Evolutionary conservation across 495 filamentous ascomycete species (phyloP).

Genomic region (Podospora pseudopauciseta): DNA sequence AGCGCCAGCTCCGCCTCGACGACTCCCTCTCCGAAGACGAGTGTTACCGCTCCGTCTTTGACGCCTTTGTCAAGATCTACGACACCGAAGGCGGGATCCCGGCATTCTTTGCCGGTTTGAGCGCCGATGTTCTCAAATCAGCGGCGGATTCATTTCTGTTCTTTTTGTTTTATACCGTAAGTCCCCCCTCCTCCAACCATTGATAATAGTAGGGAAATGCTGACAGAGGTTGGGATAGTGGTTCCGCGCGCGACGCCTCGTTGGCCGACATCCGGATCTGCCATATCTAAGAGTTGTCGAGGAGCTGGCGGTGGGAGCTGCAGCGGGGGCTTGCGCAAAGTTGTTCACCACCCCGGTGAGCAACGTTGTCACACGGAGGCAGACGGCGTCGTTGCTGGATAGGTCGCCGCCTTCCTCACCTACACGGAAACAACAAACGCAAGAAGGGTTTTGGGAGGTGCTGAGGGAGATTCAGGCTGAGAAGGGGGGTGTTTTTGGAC

Average conservation of each 20-base stretch:
- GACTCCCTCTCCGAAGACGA: constrained; percentile 33
- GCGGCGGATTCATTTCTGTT: constrained; percentile 78
- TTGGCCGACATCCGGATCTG: constrained; percentile 30
- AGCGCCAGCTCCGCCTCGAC: constrained; percentile 55
- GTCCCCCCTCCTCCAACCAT: constrained; percentile 37
- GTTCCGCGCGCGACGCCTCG: constrained; percentile 53
- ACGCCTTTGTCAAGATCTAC: constrained; percentile 72
- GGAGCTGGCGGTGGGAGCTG: constrained; percentile 71
- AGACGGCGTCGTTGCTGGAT: constrained; percentile 57
- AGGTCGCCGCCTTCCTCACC: neutral
- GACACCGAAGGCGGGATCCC: constrained; percentile 60
- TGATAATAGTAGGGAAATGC: neutral
- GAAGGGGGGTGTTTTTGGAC: constrained; percentile 64
- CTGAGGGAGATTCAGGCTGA: constrained; percentile 61
- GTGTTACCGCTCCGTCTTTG: constrained; percentile 56
- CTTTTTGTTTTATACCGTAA: constrained; percentile 71
- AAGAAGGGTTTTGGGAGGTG: constrained; percentile 51
- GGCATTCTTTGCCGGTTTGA: constrained; percentile 73
- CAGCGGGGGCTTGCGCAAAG: constrained; percentile 74
- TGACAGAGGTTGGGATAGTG: constrained; percentile 20
- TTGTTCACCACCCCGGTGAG: constrained; percentile 76
- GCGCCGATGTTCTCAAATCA: constrained; percentile 68
- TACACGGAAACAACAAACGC: neutral
- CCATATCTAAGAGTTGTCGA: constrained; percentile 61
- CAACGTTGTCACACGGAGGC: constrained; percentile 80